Evolutionary conservation across 306 rosid species (phyloP), one percentile per base, ranked within the genome.

Genomic region (Delonix regia): DNA sequence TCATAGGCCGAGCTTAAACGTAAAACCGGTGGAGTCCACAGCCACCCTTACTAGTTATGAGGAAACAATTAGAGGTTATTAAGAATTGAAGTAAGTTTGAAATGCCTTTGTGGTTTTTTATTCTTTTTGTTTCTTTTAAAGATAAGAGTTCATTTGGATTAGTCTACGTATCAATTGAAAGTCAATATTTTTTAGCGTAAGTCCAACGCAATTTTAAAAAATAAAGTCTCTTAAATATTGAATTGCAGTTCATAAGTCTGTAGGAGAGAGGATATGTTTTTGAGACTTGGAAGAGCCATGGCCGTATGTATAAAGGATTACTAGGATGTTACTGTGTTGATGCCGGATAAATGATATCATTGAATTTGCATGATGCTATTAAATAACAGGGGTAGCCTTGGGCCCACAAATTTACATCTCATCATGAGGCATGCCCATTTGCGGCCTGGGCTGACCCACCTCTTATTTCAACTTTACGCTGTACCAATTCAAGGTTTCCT

Each of bases 371-470:
- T 63, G 74, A 62, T 63, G 28, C n/a, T 47, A 63, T 45, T 66
- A 60, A 78, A 69, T 60, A 12, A n/a, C 7, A 56, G 8, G 44
- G 27, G 4, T 18, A 18, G n/a, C 6, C 6, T 51, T 18, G 24
- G 75, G 75, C 69, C 69, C 75, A 68, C 81, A n/a, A 7, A 16
- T 24, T 27, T 28, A 47, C 27, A n/a, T 12, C 22, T 41, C 69
- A 68, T 78, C 67, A 78, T 67, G 57, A 68, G 48, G 47, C 34
- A 67, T 38, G 22, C 74, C 38, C 74, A 77, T 67, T 66, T 66
- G 68, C 33, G 44, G 64, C 74, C 42, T 51, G 39, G 49, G 38
- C 73, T 76, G 55, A 16, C 74, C 80, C 66, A 64, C 74, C 0
- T 36, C 56, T 65, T 51, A 18, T 38, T 64, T 63, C 65, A 0